Percentiles rank a stretch among this genome's conserved stretches.
phyloP scores from a whole-genome alignment of 164 flowering plant genomes.

The Euptelea pleiosperma region DNA sequence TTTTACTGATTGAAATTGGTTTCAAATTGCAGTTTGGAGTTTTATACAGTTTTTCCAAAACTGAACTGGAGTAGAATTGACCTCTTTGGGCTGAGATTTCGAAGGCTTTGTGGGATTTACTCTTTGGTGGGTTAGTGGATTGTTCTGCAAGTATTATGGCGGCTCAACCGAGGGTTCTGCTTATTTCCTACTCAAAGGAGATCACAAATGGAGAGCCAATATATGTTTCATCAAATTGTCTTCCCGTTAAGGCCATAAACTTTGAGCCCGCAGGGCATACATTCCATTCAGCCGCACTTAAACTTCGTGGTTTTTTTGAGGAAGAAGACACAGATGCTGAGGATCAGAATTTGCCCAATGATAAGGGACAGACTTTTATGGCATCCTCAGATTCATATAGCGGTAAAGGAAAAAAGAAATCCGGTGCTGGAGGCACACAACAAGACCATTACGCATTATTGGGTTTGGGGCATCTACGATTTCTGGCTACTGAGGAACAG shows the following conservation, averaged over 20 bases:
- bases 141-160: too few species aligned
- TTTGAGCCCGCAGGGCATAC: slow-evolving; percentile 89
- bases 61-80: too few species aligned
- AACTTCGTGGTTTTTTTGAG: slow-evolving; percentile 47
- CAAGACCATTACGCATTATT: slow-evolving; percentile 92
- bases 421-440: slow-evolving; percentile 46
- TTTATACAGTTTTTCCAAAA: too few species aligned
- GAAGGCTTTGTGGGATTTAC: too few species aligned
- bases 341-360: slow-evolving; percentile 26
- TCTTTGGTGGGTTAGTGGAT: too few species aligned
- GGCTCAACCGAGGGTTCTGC: slow-evolving; percentile 19
- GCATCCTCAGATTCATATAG: slow-evolving; percentile 73
- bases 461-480: slow-evolving; percentile 82
- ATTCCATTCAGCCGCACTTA: slow-evolving; percentile 74
- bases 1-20: too few species aligned
- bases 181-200: slow-evolving; percentile 68
- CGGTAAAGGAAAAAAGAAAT: slow-evolving; percentile 80
- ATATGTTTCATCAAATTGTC: slow-evolving; percentile 65
- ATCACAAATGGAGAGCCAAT: slow-evolving; percentile 69
- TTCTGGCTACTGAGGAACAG: slow-evolving; percentile 65
- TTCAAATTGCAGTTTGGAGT: too few species aligned
- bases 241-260: slow-evolving; percentile 59
- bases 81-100: too few species aligned
- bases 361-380: slow-evolving; percentile 43
- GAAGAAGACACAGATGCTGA: slow-evolving; percentile 38